Conservation (phyloP, 768 basidiomycete species). For the Mycena polygramma region DNA sequence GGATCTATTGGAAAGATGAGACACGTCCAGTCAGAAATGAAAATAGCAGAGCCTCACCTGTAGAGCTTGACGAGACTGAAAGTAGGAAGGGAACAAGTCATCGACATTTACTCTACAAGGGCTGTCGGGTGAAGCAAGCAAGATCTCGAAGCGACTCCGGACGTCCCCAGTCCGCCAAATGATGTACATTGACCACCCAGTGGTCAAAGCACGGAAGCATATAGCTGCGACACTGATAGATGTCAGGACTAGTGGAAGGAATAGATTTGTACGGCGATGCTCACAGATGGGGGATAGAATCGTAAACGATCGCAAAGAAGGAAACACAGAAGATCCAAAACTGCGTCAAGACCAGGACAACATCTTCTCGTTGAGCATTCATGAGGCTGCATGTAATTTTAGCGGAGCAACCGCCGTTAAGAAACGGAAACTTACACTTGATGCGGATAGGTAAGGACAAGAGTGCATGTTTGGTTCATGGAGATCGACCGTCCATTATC, state of each 20-base stretch:
- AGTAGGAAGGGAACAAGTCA: constrained; percentile 32
- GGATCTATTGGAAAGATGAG: constrained; percentile 26
- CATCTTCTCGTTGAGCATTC: constrained; percentile 43
- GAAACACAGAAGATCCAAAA: constrained; percentile 50
- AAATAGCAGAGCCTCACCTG: constrained; percentile 13
- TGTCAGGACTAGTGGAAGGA: neutral
- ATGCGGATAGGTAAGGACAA: constrained; percentile 44
- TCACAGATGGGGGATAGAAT: constrained; percentile 55
- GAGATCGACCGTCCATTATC: constrained; percentile 24
- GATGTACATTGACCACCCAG: constrained; percentile 38
- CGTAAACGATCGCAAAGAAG: constrained; percentile 47
- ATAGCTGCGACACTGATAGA: constrained; percentile 31
- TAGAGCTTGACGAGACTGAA: constrained; percentile 25
- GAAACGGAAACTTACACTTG: constrained; percentile 37
- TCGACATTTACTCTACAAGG: constrained; percentile 32
- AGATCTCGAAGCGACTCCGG: constrained; percentile 23
- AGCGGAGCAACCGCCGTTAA: too few species aligned
- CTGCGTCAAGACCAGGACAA: constrained; percentile 46
- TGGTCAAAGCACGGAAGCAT: constrained; percentile 33
- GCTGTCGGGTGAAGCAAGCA: constrained; percentile 29
- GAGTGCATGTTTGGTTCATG: constrained; percentile 43
- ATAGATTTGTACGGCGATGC: constrained; percentile 2
- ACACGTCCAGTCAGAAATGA: neutral
- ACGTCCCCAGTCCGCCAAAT: constrained; percentile 36
- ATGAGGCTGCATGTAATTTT: constrained; percentile 17